These are phyloP conservation scores for Podosphaera aphanis DNA, from an alignment of 2,329 filamentous ascomycete species.

Conservation along the genomic window DNA sequence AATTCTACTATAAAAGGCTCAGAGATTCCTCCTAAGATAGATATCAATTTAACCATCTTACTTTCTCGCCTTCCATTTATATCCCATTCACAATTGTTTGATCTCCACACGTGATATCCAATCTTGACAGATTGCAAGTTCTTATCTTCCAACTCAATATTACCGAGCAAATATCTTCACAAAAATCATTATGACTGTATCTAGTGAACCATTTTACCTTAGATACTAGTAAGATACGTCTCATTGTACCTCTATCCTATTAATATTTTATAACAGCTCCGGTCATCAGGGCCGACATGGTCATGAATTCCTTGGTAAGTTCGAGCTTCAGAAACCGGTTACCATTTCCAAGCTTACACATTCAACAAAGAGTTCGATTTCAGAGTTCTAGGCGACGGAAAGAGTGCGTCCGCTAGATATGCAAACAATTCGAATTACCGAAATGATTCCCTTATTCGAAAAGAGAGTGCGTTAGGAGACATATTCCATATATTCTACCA, in stretches of 20 bases:
- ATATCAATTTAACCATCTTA: too few relatives aligned
- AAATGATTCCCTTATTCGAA: constrained; percentile 93
- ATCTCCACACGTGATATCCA: too few relatives aligned
- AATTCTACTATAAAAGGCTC: too few relatives aligned
- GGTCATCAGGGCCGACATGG: constrained; percentile 94
- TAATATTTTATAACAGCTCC: constrained; percentile 35
- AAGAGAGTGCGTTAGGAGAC: constrained; percentile 58
- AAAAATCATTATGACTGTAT: too few relatives aligned
- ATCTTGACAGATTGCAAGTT: too few relatives aligned
- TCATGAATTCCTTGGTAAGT: constrained; percentile 81
- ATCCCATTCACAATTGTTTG: too few relatives aligned
- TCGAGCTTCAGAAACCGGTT: too few relatives aligned
- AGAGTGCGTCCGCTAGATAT: constrained; percentile 83
- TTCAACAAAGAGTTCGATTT: constrained; percentile 69
- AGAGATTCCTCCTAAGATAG: too few relatives aligned
- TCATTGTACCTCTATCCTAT: constrained; percentile 2
- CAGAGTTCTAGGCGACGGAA: constrained; percentile 71
- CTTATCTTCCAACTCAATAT: too few relatives aligned
- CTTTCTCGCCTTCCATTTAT: too few relatives aligned
- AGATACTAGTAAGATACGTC: constrained; percentile 69
- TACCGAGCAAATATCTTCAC: too few relatives aligned
- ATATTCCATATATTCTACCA: background rate
- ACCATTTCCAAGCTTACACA: constrained; percentile 5
- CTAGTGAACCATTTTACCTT: constrained; percentile 65
- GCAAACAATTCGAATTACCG: constrained; percentile 99